Base-by-base conservation (phyloP, 2,329 filamentous ascomycete species). In the Microsporum audouinii region DNA sequence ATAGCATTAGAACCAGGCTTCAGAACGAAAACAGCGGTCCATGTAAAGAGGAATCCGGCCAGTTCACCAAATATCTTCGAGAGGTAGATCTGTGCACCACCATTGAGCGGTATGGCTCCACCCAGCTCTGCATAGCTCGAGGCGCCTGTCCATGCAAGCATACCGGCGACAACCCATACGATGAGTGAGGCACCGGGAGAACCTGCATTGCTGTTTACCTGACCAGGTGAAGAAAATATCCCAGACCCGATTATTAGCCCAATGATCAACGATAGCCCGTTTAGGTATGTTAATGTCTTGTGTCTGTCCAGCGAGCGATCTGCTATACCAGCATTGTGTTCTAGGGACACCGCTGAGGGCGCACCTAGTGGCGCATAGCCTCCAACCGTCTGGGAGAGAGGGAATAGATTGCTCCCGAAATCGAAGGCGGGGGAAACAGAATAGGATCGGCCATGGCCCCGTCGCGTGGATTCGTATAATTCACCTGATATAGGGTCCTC, bases 31-130 rank as follows among this genome's bases (percentile, higher is more conserved):
- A 97, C 90, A 0, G 94, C 91, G 58, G 89, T 91, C 94, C 94
- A 99, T 1, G 91, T 95, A 74, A 96, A 99, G 38, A 97, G 78
- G 71, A 99, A 99, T 0, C 94, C 94, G 0, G 86, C 84, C 69
- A 96, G 79, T 75, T 99, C 94, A 60, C 92, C 92, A 73, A 96
- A 95, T 62, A 96, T 99, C 76, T 97, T 97, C 66, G 89, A 87
- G 49, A 99, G 79, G 72, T 99, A 99, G 1, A 95, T 87, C 74
- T 97, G 94, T 14, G 94, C 84, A 3, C 94, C 94, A 61, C 94
- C 94, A 71, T 97, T 99, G 29, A 99, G 77, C 4, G 94, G 94
- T 65, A 99, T 97, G 0, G 94, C 91, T 45, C 94, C 92, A 63
- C 94, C 94, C 3, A 99, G 81, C 77, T 99, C 94, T 2, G 94